These are phyloP conservation scores for Crucihimalaya himalaica DNA, from an alignment of 345 rosid genomes.

Conservation along the genomic window DNA sequence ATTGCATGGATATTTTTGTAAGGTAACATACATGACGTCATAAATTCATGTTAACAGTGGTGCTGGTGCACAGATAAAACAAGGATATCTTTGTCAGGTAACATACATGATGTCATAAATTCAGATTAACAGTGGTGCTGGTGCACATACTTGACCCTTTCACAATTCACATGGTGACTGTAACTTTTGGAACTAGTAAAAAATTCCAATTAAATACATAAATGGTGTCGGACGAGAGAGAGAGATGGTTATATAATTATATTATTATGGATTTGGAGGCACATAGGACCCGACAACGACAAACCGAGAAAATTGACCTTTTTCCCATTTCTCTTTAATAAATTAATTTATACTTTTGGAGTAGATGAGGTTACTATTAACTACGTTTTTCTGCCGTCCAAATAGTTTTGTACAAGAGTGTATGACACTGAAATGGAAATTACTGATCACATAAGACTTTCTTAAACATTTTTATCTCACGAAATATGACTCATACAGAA, in stretches of 20 bases:
- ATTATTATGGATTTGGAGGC: slow-evolving; percentile 29
- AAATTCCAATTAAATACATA: neutral
- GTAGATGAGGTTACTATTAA: slow-evolving; percentile 17
- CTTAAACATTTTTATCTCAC: neutral
- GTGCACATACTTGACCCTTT: slow-evolving; percentile 23
- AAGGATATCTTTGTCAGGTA: slow-evolving; percentile 14
- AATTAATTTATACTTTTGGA: neutral
- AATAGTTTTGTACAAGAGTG: slow-evolving; percentile 7
- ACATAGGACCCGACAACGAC: slow-evolving; percentile 36
- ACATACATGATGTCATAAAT: slow-evolving; percentile 25
- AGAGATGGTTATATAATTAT: too few species aligned
- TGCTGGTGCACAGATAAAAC: slow-evolving; percentile 12
- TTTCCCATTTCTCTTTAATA: neutral
- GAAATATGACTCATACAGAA: neutral
- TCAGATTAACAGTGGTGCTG: slow-evolving; percentile 25
- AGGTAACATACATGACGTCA: slow-evolving; percentile 24
- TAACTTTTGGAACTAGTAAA: slow-evolving; percentile 24
- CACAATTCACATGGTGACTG: slow-evolving; percentile 31
- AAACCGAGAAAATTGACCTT: slow-evolving; percentile 37
- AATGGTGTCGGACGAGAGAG: slow-evolving; percentile 24
- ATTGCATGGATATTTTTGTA: slow-evolving; percentile 5
- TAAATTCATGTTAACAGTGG: slow-evolving; percentile 22
- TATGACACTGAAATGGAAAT: neutral
- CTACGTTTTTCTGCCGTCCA: slow-evolving; percentile 30
- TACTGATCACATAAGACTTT: slow-evolving; percentile 8